These are phyloP conservation scores for Malassezia psittaci DNA, from an alignment of 1,284 basidiomycete species.

Conservation along the genomic window DNA sequence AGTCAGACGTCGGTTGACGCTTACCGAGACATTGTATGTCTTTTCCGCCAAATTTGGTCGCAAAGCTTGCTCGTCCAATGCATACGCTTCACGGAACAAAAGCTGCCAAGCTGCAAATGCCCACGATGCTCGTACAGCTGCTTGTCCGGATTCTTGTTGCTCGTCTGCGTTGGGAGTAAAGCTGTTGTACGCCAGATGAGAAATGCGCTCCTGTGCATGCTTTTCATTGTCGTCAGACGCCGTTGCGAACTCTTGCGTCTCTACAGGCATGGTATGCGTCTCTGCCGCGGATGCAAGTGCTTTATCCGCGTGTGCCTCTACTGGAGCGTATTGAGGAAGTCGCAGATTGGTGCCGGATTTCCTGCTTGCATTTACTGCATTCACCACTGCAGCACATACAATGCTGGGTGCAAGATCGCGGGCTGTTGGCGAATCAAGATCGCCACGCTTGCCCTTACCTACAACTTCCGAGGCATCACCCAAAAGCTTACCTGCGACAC, in stretches of 20 bases:
- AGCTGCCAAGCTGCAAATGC: slow-evolving; percentile 45
- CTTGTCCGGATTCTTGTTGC: slow-evolving; percentile 21
- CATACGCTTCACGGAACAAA: slow-evolving; percentile 47
- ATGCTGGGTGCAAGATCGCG: slow-evolving; percentile 35
- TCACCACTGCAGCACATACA: slow-evolving; percentile 30
- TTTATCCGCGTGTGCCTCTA: background rate
- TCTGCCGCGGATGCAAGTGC: slow-evolving; percentile 23
- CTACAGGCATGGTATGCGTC: slow-evolving; percentile 21
- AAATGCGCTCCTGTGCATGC: slow-evolving; percentile 28
- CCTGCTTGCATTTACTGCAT: background rate
- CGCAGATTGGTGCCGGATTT: slow-evolving; percentile 5
- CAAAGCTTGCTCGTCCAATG: slow-evolving; percentile 23
- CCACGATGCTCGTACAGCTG: slow-evolving; percentile 31
- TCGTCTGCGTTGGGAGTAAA: slow-evolving; percentile 26
- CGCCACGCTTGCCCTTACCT: slow-evolving; percentile 33
- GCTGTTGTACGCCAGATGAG: slow-evolving; percentile 38
- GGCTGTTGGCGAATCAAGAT: slow-evolving; percentile 19
- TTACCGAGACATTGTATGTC: slow-evolving; percentile 84
- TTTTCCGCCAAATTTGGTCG: slow-evolving; percentile 79
- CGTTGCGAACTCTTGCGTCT: slow-evolving; percentile 2
- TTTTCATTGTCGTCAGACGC: slow-evolving; percentile 26
- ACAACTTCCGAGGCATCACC: slow-evolving; percentile 3
- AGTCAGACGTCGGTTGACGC: slow-evolving; percentile 86
- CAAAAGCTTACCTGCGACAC: slow-evolving; percentile 30
- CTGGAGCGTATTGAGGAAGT: background rate